A percentile compares a stretch with the other conserved stretches of the same genome.
Evolutionary conservation across 805 yeast genomes (phyloP).

Genomic region (Yamadazyma phyllophila): DNA sequence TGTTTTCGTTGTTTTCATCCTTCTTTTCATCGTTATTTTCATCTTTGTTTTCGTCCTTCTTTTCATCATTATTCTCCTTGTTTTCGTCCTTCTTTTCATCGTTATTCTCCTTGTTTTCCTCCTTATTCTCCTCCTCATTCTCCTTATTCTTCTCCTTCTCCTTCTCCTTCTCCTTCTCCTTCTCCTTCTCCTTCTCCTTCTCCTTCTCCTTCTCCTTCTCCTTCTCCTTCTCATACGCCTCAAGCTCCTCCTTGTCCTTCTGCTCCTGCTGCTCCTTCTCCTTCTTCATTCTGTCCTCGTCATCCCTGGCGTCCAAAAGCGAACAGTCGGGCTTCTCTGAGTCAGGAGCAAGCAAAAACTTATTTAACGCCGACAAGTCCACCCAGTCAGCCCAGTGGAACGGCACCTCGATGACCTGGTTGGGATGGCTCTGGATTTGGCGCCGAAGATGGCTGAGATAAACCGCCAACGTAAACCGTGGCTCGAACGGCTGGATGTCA

Average conservation of each 20-base stretch:
- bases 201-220: conserved; percentile 12
- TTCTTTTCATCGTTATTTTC: background rate
- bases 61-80: conserved; percentile 4
- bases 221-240: conserved; percentile 8
- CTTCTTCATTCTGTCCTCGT: conserved; percentile 14
- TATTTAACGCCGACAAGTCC: conserved; percentile 43
- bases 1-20: background rate
- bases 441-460: conserved; percentile 19
- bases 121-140: conserved; percentile 1
- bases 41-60: background rate
- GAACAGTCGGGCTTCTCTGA: conserved; percentile 38
- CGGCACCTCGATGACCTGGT: conserved; percentile 21
- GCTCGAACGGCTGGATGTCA: conserved; percentile 28
- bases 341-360: conserved; percentile 24
- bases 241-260: conserved; percentile 11
- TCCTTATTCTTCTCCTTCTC: conserved; percentile 1
- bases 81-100: conserved; percentile 8
- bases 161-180: conserved; percentile 1
- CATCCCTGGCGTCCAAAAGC: conserved; percentile 38
- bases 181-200: conserved; percentile 9
- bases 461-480: conserved; percentile 27
- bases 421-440: background rate
- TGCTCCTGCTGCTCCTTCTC: conserved; percentile 12
- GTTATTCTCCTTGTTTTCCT: background rate
- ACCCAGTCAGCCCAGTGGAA: conserved; percentile 61